These are phyloP conservation scores for Lodderomyces parapsilosis DNA, from an alignment of 1,139 yeast genomes.

Conservation along the genomic window DNA sequence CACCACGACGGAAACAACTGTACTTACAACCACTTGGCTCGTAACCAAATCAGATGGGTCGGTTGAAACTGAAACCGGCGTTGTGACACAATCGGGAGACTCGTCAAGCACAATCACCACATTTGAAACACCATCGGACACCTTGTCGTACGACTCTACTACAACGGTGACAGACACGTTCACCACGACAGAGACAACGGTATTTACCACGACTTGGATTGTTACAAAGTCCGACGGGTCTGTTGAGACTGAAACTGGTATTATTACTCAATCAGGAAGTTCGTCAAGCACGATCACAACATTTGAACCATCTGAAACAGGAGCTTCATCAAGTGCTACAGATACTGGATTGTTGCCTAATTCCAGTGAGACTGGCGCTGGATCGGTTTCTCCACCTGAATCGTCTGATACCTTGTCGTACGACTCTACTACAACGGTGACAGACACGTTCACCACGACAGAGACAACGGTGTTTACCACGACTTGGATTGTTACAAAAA, in stretches of 20 bases:
- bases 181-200: slow-evolving; percentile 8
- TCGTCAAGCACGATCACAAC: slow-evolving; percentile 3
- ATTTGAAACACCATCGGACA: slow-evolving; percentile 4
- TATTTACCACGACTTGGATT: slow-evolving; percentile 18
- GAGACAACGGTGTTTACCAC: slow-evolving; percentile 16
- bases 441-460: not conserved
- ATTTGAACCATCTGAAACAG: slow-evolving; percentile 3
- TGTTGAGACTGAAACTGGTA: slow-evolving; percentile 12
- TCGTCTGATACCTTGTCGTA: slow-evolving; percentile 5
- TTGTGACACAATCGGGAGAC: slow-evolving; percentile 9
- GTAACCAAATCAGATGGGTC: slow-evolving; percentile 11
- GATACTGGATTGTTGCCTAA: slow-evolving; percentile 4
- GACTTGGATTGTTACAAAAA: slow-evolving; percentile 10
- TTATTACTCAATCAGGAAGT: slow-evolving; percentile 9
- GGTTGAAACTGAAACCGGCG: slow-evolving; percentile 9
- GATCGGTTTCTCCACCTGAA: too few species aligned
- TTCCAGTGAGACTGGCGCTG: not conserved
- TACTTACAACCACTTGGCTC: slow-evolving; percentile 18
- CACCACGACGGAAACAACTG: slow-evolving; percentile 8
- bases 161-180: not conserved
- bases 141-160: not conserved
- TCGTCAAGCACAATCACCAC: slow-evolving; percentile 6
- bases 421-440: not conserved
- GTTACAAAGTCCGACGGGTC: slow-evolving; percentile 10
- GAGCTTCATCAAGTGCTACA: slow-evolving; percentile 13